Conservation (phyloP, 192 early-diverging fungal genomes). For the Backusella macrospora region DNA sequence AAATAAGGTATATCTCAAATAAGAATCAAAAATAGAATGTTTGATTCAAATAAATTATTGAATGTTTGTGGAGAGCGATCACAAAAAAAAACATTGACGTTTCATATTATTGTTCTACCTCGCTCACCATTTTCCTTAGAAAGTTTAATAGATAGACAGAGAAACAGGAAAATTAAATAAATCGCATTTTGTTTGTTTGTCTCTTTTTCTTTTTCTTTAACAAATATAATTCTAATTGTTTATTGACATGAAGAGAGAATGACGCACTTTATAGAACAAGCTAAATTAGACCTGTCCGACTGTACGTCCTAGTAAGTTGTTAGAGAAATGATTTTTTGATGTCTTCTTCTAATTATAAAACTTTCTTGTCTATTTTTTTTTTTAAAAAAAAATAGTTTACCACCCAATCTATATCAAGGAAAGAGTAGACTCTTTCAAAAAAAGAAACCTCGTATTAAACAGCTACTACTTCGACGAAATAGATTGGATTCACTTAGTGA, state of each 20-base stretch:
- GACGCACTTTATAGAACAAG: not conserved
- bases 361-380: not conserved
- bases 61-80: not conserved
- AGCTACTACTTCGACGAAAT: slow-evolving; percentile 29
- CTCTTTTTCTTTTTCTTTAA: not conserved
- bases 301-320: slow-evolving; percentile 5
- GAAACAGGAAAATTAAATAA: slow-evolving; percentile 12
- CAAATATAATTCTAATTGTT: slow-evolving; percentile 11
- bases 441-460: slow-evolving; percentile 4
- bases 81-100: not conserved
- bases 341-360: not conserved
- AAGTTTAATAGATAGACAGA: not conserved
- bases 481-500: slow-evolving; percentile 11
- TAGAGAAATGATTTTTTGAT: not conserved
- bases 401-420: slow-evolving; percentile 18
- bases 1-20: no score
- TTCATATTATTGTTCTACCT: slow-evolving; percentile 12
- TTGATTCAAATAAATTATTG: not conserved
- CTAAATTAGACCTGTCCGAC: slow-evolving; percentile 22
- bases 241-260: slow-evolving; percentile 3
- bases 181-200: not conserved
- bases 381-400: slow-evolving; percentile 5
- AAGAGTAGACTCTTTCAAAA: slow-evolving; percentile 6
- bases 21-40: not conserved
- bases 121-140: not conserved